Base-by-base conservation (phyloP, 2,329 filamentous ascomycete genomes). In the Xylariaceae sp. region DNA sequence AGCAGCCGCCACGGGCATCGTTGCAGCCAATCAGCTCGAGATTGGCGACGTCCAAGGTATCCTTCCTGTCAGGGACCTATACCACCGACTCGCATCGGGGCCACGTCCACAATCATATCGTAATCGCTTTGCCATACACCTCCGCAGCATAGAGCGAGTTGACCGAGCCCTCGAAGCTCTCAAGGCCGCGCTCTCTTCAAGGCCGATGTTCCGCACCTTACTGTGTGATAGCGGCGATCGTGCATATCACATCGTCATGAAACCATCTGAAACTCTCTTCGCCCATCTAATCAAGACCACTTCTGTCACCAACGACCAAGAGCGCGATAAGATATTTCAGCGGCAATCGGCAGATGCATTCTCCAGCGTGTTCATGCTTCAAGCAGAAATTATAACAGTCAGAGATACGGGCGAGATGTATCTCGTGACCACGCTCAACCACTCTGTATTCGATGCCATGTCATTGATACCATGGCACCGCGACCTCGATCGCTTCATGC, bases 301-400 rank as follows among this genome's bases (percentile, higher is more conserved):
- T 4, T 13, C 35, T 15, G 35, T 37, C 19, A 9, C 6, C 19
- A 29, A n/a, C 13, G 19, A 37, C 22, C 17, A 9, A 4, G 9
- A 24, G 22, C 35, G 35, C 19, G 22, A 37, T 9, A 15, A 24
- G 35, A 9, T 26, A 17, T 4, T 28, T 4, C 19, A 37, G n/a
- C 17, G 22, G 9, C n/a, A 24, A n/a, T 37, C 35, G 12, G 9
- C 35, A n/a, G 19, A 18, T 18, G 35, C 35, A 6, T 37, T 37
- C 35, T 37, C 35, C 7, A 4, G 17, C 22, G 35, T 37, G 9
- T 37, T 37, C 35, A 37, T 37, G 35, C 22, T 37, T 19, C 35
- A 37, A 19, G 19, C 19, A 4, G 13, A 37, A 15, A 26, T 37
- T 7, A 28, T 37, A 17, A 26, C 35, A 4, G 22, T 37, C 11